Evolutionary conservation across 2,329 filamentous ascomycete genomes (phyloP).

Genomic region (Penicillium decumbens): DNA sequence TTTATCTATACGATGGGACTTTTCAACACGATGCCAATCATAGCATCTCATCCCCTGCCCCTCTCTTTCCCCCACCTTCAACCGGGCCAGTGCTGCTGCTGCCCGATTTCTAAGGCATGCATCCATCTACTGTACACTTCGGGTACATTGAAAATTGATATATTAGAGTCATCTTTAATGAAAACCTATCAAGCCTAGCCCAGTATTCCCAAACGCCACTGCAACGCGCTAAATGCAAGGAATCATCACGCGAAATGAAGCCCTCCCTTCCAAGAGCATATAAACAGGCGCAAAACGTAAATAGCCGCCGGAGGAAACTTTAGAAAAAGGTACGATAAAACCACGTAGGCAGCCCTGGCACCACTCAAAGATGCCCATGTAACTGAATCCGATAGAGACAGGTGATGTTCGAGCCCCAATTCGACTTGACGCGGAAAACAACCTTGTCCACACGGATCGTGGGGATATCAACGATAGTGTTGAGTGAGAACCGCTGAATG

Average conservation of each 20-base stretch:
- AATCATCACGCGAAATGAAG: conserved; percentile 15
- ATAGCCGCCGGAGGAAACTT: background rate
- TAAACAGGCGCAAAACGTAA: background rate
- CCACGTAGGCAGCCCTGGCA: background rate
- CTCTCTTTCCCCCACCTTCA: background rate
- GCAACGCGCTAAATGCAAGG: conserved; percentile 20
- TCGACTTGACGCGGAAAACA: conserved; percentile 41
- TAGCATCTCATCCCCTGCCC: background rate
- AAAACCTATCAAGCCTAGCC: background rate
- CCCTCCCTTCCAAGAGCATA: background rate
- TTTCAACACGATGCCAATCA: background rate
- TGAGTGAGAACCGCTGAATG: conserved; percentile 39
- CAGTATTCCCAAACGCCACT: conserved; percentile 13
- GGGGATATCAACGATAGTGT: conserved; percentile 36
- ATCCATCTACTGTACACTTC: background rate
- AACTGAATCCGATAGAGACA: conserved; percentile 47
- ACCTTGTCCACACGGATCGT: conserved; percentile 37
- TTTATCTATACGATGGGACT: background rate
- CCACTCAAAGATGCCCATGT: conserved; percentile 35
- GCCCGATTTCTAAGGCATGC: background rate
- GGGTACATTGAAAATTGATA: too few relatives aligned
- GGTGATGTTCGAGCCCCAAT: conserved; percentile 43
- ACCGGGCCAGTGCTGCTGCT: background rate
- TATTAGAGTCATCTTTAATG: background rate
- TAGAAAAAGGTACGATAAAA: background rate